Evolutionary conservation across 805 yeast species (phyloP), one percentile per base, ranked within the genome.

Genomic region (Saccharomycopsis fibuligera): DNA sequence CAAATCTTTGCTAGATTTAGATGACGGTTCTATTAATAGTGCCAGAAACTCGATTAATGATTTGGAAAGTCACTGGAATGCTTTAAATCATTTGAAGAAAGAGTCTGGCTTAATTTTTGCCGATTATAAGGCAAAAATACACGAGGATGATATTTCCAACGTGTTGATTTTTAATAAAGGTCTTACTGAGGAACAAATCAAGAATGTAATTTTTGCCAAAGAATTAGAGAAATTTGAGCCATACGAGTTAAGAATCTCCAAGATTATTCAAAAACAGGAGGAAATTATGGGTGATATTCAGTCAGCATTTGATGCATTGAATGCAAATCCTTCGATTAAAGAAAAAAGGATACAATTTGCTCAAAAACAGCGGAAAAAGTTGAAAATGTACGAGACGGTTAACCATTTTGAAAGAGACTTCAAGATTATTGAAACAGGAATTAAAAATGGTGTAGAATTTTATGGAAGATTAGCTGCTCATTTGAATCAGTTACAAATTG

Each of bases 121-220:
- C 1, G 86, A 81, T 44, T 70, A 91, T 58, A 88, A 88, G 59
- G 73, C 69, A 5, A 75, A 76, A 42, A 80, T 86, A 30, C 93
- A 82, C 58, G 71, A 74, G 12, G 98, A 91, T 65, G 97, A 91
- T 60, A 87, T 89, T 44, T 83, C 96, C 0, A 81, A 83, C 46
- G 69, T 82, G 10, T 69, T 91, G 29, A 75, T 91, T 6, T 68
- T 82, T 55, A 83, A 86, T 60, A 78, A 76, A 52, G 73, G 76
- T 39, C 74, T 73, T 35, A 67, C 78, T 4, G 78, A 77, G 5
- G 71, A 75, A 40, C 89, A 83, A 50, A 70, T 79, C 51, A 73
- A 72, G 54, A 68, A 73, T 8, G 64, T 53, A 3, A 61, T 84
- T 12, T 89, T 90, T 60, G 75, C 79, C 16, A 74, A 76, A 49